Base-by-base conservation (phyloP, 148 eudicot species). In the Rhododendron ferrugineum region DNA sequence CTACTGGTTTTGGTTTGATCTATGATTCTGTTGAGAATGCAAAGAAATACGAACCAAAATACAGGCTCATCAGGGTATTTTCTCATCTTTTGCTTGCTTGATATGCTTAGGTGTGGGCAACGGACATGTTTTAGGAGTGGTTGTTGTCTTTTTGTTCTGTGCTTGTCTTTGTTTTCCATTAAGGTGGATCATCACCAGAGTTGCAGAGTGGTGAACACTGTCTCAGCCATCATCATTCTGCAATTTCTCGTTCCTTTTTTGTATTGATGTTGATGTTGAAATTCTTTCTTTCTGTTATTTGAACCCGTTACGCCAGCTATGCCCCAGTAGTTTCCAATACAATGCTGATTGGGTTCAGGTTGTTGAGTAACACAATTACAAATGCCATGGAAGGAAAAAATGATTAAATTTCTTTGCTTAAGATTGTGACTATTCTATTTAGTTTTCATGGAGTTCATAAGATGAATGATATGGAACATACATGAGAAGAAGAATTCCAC, bases 21-120 rank as follows among this genome's bases (percentile, higher is more conserved):
- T 94, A 94, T 22, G 98, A 94, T 78, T 91, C 94, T 15, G 94
- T 93, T 18, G 94, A 94, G 83, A 94, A 88, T 85, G 96, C 98
- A 5, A 94, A 95, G 94, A 95, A 95, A 82, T 95, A 49, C 9
- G 98, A 95, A 89, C 98, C 98, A 66, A 95, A 95, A 77, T 95
- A 95, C 92, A 92, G 96, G 88, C 95, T 95, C 22, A 90, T 95
- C 89, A 93, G 98, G 98, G 98, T 95, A 93, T 89, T 5, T 83
- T 81, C 28, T 77, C 26, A 37, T 77, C 52, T 42, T 40, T 42
- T 56, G 42, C 11, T 78, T 66, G 4, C n/a, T 80, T 14, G 74
- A 78, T 80, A 2, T 36, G 50, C 18, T 28, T 70, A 4, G 13
- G 36, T 30, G 18, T 70, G 30, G 75, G 37, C 73, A 13, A 15